Conservation (phyloP, 805 yeast genomes). For the Ogataea minuta region DNA sequence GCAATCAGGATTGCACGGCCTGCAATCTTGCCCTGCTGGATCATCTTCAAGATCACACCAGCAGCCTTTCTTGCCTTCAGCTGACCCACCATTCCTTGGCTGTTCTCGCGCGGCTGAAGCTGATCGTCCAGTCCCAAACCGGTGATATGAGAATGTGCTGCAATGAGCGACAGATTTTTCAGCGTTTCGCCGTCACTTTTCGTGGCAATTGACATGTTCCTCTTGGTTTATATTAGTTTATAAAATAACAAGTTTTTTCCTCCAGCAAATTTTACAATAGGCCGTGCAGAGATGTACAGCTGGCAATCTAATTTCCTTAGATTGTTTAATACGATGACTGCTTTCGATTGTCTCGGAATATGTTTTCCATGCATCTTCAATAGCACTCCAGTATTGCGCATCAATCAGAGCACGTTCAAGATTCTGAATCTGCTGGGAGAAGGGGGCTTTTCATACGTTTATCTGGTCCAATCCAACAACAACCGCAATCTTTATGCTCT, state of each 20-base stretch:
- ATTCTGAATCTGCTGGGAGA: slow-evolving; percentile 79
- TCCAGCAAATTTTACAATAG: slow-evolving; percentile 7
- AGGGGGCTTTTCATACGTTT: slow-evolving; percentile 87
- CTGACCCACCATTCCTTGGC: slow-evolving; percentile 88
- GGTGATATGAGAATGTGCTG: slow-evolving; percentile 95
- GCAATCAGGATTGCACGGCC: slow-evolving; percentile 96
- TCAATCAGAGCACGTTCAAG: slow-evolving; percentile 61
- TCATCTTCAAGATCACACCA: slow-evolving; percentile 90
- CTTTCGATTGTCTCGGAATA: slow-evolving; percentile 18
- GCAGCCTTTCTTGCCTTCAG: slow-evolving; percentile 82
- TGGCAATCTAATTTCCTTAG: slow-evolving; percentile 1
- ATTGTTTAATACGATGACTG: slow-evolving; percentile 10
- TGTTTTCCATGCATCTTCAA: slow-evolving; percentile 46
- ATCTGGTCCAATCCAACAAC: slow-evolving; percentile 57
- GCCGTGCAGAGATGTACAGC: slow-evolving; percentile 12
- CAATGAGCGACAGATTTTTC: slow-evolving; percentile 38
- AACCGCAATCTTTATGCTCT: slow-evolving; percentile 61
- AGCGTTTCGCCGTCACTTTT: slow-evolving; percentile 16
- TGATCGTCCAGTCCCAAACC: slow-evolving; percentile 92
- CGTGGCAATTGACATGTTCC: slow-evolving; percentile 23
- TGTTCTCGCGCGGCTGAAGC: slow-evolving; percentile 78
- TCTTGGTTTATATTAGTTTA: not conserved
- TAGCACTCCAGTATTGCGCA: slow-evolving; percentile 51
- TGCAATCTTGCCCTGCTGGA: slow-evolving; percentile 87
- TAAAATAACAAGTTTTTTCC: slow-evolving; percentile 9